Percentiles rank a stretch among this genome's conserved stretches.
Evolutionary conservation across 345 rosid species (phyloP).

Genomic region (Ceriops zippeliana): DNA sequence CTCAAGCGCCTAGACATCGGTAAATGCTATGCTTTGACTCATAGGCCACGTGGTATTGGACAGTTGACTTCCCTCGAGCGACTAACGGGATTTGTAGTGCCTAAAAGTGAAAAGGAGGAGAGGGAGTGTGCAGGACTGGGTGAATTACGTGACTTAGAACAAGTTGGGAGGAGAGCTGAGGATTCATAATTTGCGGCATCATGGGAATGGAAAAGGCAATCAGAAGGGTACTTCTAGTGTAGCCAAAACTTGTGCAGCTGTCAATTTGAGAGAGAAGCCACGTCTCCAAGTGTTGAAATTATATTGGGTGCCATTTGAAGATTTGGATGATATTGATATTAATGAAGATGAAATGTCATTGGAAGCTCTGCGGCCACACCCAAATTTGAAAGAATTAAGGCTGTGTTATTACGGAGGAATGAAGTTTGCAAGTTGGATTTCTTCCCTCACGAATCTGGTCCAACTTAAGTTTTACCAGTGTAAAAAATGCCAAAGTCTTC

Average conservation of each 20-base stretch:
- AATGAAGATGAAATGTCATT: not conserved
- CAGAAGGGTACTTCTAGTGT: too few species aligned
- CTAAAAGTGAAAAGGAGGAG: not conserved
- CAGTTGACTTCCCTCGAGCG: slow-evolving; percentile 20
- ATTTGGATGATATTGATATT: not conserved
- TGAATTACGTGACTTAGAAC: slow-evolving; percentile 18
- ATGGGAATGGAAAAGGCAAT: not conserved
- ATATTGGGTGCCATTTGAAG: not conserved
- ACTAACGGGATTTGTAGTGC: slow-evolving; percentile 11
- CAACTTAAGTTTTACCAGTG: not conserved
- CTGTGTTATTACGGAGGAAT: slow-evolving; percentile 13
- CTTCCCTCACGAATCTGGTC: slow-evolving; percentile 1
- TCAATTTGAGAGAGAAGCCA: slow-evolving; percentile 16
- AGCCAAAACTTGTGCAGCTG: not conserved
- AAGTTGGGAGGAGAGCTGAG: slow-evolving; percentile 8
- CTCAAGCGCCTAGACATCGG: not conserved
- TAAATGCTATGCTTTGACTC: slow-evolving; percentile 1
- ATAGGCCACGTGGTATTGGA: slow-evolving; percentile 23
- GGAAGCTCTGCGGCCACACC: slow-evolving; percentile 15
- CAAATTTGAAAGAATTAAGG: slow-evolving; percentile 6
- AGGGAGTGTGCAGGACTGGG: slow-evolving; percentile 1
- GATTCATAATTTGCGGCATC: slow-evolving; percentile 2
- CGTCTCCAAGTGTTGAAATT: slow-evolving; percentile 6
- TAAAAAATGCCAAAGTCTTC: slow-evolving; percentile 3
- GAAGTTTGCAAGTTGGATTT: slow-evolving; percentile 14